Conservation (phyloP, 2,329 filamentous ascomycete species). For the Ascochyta lentis region DNA sequence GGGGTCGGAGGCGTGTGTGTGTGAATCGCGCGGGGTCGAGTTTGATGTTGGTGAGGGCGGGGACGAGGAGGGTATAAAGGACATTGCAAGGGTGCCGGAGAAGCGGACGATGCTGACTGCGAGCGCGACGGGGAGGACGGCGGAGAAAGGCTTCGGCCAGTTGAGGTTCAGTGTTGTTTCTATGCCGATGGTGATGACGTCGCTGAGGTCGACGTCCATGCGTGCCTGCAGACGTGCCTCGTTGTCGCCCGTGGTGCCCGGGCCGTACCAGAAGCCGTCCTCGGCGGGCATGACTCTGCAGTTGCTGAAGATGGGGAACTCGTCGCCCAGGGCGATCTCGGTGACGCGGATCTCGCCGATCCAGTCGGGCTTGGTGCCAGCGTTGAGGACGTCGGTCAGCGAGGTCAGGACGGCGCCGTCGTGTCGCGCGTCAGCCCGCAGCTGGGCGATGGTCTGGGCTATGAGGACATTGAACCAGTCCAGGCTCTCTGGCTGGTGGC, state of each 20-base stretch:
- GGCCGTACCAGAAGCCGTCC: constrained; percentile 64
- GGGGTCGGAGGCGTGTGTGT: constrained; percentile 53
- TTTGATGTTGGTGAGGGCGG: constrained; percentile 51
- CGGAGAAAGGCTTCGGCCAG: constrained; percentile 88
- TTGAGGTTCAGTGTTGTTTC: constrained; percentile 95
- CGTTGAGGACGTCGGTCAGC: constrained; percentile 84
- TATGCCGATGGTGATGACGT: constrained; percentile 92
- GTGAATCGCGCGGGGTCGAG: constrained; percentile 28
- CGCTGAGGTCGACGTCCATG: constrained; percentile 96
- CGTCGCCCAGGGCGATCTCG: constrained; percentile 91
- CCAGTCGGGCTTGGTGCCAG: constrained; percentile 85
- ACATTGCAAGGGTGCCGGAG: constrained; percentile 91
- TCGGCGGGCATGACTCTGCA: constrained; percentile 93
- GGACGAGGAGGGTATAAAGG: constrained; percentile 76
- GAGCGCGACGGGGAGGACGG: constrained; percentile 88
- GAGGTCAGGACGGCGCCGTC: constrained; percentile 89
- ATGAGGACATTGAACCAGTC: constrained; percentile 99
- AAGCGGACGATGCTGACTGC: constrained; percentile 93
- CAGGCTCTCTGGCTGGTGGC: constrained; percentile 93
- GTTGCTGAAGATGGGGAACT: constrained; percentile 99
- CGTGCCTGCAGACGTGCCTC: constrained; percentile 86
- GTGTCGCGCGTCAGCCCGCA: constrained; percentile 88
- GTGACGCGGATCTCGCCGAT: constrained; percentile 93
- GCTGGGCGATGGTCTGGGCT: constrained; percentile 94
- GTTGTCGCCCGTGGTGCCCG: constrained; percentile 58